Evolutionary conservation across 2,329 filamentous ascomycete species (phyloP).

Genomic region (Xylaria polymorpha): DNA sequence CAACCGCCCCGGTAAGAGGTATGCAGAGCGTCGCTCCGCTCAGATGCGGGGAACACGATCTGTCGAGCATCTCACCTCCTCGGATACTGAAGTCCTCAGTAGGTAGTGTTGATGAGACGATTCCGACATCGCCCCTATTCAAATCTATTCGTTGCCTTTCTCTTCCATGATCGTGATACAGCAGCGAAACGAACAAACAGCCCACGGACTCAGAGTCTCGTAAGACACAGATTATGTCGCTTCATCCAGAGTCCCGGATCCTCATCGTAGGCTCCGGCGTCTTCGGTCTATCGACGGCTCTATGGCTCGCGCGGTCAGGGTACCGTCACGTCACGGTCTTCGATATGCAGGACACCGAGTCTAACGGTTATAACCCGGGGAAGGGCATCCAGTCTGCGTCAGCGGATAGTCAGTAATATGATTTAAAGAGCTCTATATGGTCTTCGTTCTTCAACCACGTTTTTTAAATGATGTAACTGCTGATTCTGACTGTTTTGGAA

Average conservation of each 20-base stretch:
- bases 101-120: not conserved
- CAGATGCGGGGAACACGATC: conserved; percentile 21
- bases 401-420: conserved; percentile 47
- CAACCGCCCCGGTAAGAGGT: no score
- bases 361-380: conserved; percentile 55
- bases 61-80: not conserved
- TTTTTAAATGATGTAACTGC: not conserved
- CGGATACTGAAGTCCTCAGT: not conserved
- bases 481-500: conserved; percentile 10
- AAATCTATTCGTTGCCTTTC: not conserved
- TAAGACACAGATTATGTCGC: not conserved
- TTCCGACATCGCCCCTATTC: not conserved
- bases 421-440: not conserved
- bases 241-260: conserved; percentile 45
- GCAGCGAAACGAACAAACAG: not conserved
- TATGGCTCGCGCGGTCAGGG: conserved; percentile 57
- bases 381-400: conserved; percentile 52
- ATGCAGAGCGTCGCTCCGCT: no score
- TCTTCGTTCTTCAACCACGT: not conserved
- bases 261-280: conserved; percentile 57
- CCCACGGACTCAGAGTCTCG: not conserved
- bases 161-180: not conserved
- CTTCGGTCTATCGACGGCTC: conserved; percentile 56
- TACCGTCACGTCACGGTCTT: conserved; percentile 61
- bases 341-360: conserved; percentile 58